Base-by-base conservation (phyloP, 2,329 filamentous ascomycete species). In the Neocucurbitaria cava region DNA sequence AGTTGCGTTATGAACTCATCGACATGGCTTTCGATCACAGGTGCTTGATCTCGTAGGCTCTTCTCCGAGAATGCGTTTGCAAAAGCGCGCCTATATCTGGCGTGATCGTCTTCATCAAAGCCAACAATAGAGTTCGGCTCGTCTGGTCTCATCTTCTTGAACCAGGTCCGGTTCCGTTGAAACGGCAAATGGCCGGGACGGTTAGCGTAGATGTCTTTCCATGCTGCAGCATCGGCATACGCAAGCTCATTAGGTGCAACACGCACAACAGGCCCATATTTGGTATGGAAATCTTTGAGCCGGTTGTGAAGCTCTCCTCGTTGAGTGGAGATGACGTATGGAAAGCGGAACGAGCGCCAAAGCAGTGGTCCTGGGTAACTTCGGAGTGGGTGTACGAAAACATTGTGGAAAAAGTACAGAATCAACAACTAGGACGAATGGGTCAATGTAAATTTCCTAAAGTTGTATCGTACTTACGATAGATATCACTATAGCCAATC, bases 161-260 rank as follows among this genome's bases (percentile, higher is more conserved):
- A 71, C 48, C 59, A 70, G 1, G 65, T 68, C 5, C 38, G 54
- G 21, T 68, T 72, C 8, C 59, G 57, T 18, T 59, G 51, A 44
- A 73, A 69, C 1, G 48, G 56, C 15, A 58, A 49, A 44, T 68
- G 65, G 11, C 64, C 66, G 1, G 66, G 57, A 10, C 68, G 62
- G 9, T 52, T 68, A 18, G 24, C 74, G 55, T 77, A 78, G 23
- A 78, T 77, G n/a, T 73, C 74, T 46, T 71, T 70, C 63, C 68
- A 76, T 4, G 69, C 69, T 0, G 69, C 59, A 8, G 55, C 62
- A 4, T 68, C 64, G 21, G 59, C 72, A 54, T 74, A 76, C 1
- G 74, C 76, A 0, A 77, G 48, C 45, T 78, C 72, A 36, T 76
- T 73, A 0, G 76, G 76, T 1, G 67, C 65, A 9, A 77, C 52